phyloP scores from a whole-genome alignment of 768 basidiomycete genomes.

The Cystofilobasidium ferigula region DNA sequence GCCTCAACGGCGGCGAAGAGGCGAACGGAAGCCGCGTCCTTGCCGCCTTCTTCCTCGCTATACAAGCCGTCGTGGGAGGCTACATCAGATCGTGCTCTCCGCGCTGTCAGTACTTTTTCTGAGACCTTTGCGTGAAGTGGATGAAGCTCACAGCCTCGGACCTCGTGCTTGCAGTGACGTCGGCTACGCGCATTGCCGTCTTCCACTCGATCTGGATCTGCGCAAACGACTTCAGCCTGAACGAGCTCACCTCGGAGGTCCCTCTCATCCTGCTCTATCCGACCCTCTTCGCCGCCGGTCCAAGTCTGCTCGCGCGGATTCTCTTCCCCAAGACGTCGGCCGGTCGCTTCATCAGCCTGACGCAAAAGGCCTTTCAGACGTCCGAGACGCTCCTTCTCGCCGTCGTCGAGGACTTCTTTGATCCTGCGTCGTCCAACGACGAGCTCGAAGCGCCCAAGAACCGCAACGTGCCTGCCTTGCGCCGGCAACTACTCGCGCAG shows the following conservation, averaged over 20 bases:
- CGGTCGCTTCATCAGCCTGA: constrained; percentile 11
- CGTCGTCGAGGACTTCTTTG: constrained; percentile 21
- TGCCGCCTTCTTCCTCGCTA: constrained; percentile 7
- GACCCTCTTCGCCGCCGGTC: constrained; percentile 12
- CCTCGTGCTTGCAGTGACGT: constrained; percentile 1
- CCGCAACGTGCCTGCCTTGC: background rate
- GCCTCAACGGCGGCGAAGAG: constrained; percentile 2
- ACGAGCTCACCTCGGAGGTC: constrained; percentile 15
- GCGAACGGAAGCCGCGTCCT: constrained; percentile 1
- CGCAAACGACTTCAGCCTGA: background rate
- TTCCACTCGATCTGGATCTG: constrained; percentile 23
- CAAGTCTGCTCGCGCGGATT: constrained; percentile 10
- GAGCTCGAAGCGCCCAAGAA: background rate
- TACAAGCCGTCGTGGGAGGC: background rate
- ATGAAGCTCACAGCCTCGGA: background rate
- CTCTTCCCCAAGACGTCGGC: constrained; percentile 21
- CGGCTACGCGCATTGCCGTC: constrained; percentile 11
- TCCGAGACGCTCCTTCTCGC: constrained; percentile 23
- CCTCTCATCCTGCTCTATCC: constrained; percentile 20
- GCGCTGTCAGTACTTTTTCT: background rate
- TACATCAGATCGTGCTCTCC: background rate
- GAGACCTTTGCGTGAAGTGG: background rate
- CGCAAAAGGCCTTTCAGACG: constrained; percentile 18
- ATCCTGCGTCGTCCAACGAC: background rate
- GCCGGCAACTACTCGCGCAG: constrained; percentile 11